Base-by-base conservation (phyloP, 768 basidiomycete genomes). In the Suillus tomentosus region DNA sequence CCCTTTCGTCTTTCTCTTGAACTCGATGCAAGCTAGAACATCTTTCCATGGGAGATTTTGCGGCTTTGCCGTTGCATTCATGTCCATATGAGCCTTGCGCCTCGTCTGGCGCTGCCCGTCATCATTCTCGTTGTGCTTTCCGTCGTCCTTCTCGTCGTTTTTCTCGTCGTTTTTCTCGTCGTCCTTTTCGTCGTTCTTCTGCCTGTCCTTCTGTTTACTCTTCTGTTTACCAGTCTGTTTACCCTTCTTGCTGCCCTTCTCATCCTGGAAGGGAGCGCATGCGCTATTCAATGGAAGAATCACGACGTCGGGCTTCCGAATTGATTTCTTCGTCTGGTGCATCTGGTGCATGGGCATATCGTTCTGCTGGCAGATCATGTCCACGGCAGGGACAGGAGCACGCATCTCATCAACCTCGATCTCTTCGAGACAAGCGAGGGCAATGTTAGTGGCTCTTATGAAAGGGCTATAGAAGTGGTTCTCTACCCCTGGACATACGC, bases 231-330 rank as follows among this genome's bases (percentile, higher is more conserved):
- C 42, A 3, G 0, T 43, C 42, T 43, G 40, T 42, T 19, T 8
- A 3, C 58, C 42, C 42, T 43, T 43, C 58, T 24, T 37, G 22
- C 13, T 7, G 7, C 27, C 27, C n/a, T n/a, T 45, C 19, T 45
- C 10, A 27, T 24, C 8, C 48, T 45, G 3, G 19, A 47, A 61
- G 9, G 43, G 11, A 17, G 19, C n/a, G 31, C 17, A 37, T 45
- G 43, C 34, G 19, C 37, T 43, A 5, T 5, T 19, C 13, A 37
- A 45, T 31, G 54, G 53, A 11, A 63, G 24, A 40, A 63, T n/a
- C 7, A 63, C 55, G 8, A 63, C 1, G 31, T 63, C 62, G 5
- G 62, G 55, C 37, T 59, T 63, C 27, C 56, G 56, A 5, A 2
- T 34, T 3, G 62, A 59, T 27, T 19, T 14, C n/a, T 3, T 15